phyloP scores from a whole-genome alignment of 495 filamentous ascomycete species.

The Mycothermus thermophilus region DNA sequence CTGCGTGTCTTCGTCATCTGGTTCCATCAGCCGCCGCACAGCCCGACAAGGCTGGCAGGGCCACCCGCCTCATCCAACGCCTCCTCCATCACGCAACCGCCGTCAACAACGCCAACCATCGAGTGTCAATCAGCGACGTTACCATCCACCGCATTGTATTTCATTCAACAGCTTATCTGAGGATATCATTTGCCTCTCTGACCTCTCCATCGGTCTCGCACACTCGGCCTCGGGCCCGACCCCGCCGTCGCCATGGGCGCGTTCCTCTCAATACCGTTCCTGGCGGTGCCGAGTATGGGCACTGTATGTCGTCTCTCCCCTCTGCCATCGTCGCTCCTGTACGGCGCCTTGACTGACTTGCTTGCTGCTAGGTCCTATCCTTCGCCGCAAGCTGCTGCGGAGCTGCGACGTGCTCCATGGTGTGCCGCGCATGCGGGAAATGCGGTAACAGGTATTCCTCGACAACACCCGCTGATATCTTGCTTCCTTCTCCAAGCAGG shows the following conservation, averaged over 20 bases:
- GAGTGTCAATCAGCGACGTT: too few relatives aligned
- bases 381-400: constrained; percentile 81
- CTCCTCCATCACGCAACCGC: too few relatives aligned
- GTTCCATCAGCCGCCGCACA: too few relatives aligned
- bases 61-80: too few relatives aligned
- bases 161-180: too few relatives aligned
- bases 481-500: constrained; percentile 1
- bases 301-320: constrained; percentile 47
- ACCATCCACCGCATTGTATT: too few relatives aligned
- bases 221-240: not conserved
- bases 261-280: constrained; percentile 72
- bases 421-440: constrained; percentile 89
- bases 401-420: constrained; percentile 84
- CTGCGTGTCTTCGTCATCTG: too few relatives aligned
- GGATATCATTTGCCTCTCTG: too few relatives aligned
- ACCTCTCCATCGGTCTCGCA: too few relatives aligned
- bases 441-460: constrained; percentile 72
- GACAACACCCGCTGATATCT: not conserved
- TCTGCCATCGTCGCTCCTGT: constrained; percentile 1
- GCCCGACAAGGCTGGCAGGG: too few relatives aligned
- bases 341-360: not conserved
- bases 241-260: constrained; percentile 58
- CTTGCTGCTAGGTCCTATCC: constrained; percentile 48
- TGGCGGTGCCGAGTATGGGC: constrained; percentile 74
- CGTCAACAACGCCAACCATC: too few relatives aligned